These are phyloP conservation scores for Coniochaeta hoffmannii DNA, from an alignment of 2,329 filamentous ascomycete genomes.

Conservation along the genomic window DNA sequence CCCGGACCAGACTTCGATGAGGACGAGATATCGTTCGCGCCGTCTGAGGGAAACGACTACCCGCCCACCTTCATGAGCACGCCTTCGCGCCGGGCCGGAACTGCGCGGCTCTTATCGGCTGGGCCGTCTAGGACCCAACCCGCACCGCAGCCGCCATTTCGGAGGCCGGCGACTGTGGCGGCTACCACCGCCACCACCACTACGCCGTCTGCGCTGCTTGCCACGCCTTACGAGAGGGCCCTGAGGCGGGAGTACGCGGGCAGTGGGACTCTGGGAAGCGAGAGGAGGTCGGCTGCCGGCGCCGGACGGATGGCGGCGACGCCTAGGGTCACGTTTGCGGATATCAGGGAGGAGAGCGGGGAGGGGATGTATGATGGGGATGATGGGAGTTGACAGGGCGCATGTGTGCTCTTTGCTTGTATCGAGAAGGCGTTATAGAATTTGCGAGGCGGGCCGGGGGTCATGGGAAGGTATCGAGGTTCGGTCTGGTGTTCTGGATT, in stretches of 20 bases:
- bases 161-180: neutral
- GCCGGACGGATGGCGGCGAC: neutral
- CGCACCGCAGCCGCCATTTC: neutral
- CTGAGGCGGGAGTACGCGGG: constrained; percentile 11
- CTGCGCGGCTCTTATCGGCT: neutral
- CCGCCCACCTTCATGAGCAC: constrained; percentile 17
- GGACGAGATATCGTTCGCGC: constrained; percentile 6
- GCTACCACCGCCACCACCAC: constrained; percentile 8
- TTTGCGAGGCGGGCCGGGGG: too few species aligned
- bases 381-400: neutral
- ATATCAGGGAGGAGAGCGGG: constrained; percentile 15
- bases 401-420: neutral
- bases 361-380: constrained; percentile 1
- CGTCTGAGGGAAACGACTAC: constrained; percentile 5
- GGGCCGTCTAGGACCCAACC: neutral
- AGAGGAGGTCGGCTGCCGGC: neutral
- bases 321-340: constrained; percentile 12
- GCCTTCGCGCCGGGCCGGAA: constrained; percentile 13
- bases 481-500: neutral
- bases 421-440: neutral
- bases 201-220: constrained; percentile 16
- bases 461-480: too few species aligned
- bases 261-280: neutral
- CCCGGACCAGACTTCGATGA: constrained; percentile 18
- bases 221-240: constrained; percentile 15